Percentiles rank a stretch among this genome's conserved stretches.
These are phyloP conservation scores for Sporothrix protearum DNA, from an alignment of 2,329 filamentous ascomycete genomes.

Conservation along the genomic window DNA sequence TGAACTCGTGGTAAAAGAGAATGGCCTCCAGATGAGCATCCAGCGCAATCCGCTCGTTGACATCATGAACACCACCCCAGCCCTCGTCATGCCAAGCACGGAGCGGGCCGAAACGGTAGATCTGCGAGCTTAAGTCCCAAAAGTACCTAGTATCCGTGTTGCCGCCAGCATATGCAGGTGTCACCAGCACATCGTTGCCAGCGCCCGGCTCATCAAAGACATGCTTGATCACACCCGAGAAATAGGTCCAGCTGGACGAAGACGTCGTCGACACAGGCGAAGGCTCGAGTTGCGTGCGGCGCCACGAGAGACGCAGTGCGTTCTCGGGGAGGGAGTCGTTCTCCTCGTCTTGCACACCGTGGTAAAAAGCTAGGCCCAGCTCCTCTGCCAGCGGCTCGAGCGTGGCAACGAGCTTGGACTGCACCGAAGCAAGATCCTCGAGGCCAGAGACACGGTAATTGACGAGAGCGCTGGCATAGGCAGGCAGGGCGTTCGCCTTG, in stretches of 20 bases:
- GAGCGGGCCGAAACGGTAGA: neutral
- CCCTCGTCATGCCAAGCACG: neutral
- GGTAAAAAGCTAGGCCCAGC: neutral
- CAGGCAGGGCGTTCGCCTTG: neutral
- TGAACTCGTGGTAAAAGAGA: neutral
- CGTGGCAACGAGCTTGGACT: neutral
- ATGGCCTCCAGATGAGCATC: neutral
- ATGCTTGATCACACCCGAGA: neutral
- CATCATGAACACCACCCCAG: neutral
- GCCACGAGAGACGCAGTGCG: neutral
- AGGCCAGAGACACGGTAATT: neutral
- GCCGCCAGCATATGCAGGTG: neutral
- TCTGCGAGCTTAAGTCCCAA: neutral
- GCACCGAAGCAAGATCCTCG: neutral
- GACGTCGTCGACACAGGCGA: neutral
- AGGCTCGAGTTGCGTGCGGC: neutral
- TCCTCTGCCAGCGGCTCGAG: neutral
- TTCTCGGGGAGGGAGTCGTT: neutral
- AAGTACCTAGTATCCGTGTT: neutral
- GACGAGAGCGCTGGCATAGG: neutral
- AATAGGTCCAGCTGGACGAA: neutral
- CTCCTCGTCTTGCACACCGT: neutral
- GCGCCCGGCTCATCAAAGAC: neutral
- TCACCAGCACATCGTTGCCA: neutral
- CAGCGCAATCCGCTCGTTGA: neutral